phyloP scores from a whole-genome alignment of 2,329 filamentous ascomycete genomes.

The Colletotrichum magnum region DNA sequence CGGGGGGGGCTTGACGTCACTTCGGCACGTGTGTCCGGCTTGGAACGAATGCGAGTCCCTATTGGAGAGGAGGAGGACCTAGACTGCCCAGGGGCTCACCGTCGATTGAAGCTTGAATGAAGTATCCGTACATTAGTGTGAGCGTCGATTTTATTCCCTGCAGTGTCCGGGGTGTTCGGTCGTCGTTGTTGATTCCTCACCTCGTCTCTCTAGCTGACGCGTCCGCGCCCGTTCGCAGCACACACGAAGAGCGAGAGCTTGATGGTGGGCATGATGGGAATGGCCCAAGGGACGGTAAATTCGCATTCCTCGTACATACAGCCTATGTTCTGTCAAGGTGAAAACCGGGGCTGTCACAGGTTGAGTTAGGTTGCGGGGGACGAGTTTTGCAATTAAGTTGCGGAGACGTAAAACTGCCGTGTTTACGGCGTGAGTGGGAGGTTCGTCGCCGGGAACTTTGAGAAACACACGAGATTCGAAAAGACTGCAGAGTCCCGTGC shows the following conservation, averaged over 20 bases:
- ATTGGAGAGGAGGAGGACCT: not conserved
- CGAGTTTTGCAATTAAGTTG: conserved; percentile 1
- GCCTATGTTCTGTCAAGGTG: not conserved
- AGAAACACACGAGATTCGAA: not conserved
- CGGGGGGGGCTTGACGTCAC: conserved; percentile 20
- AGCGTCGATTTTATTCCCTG: too few species aligned
- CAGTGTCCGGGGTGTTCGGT: too few species aligned
- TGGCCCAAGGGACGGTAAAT: not conserved
- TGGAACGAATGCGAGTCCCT: not conserved
- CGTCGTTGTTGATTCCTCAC: too few species aligned
- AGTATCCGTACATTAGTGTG: not conserved
- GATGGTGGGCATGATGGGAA: not conserved
- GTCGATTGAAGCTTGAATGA: conserved; percentile 12
- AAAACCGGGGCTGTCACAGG: not conserved
- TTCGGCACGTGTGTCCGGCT: conserved; percentile 26
- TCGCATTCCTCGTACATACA: not conserved
- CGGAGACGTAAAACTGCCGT: conserved; percentile 7
- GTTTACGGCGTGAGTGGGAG: not conserved
- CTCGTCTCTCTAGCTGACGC: too few species aligned
- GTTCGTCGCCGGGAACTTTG: conserved; percentile 1
- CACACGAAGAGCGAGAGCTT: too few species aligned
- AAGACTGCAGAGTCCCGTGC: conserved; percentile 11
- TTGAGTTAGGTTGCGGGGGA: conserved; percentile 17
- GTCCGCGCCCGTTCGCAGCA: too few species aligned
- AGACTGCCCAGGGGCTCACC: not conserved